A percentile compares a stretch with the other conserved stretches of the same genome.
Conservation (phyloP, 371 early-diverging fungal genomes). For the Rhizomucor miehei region DNA sequence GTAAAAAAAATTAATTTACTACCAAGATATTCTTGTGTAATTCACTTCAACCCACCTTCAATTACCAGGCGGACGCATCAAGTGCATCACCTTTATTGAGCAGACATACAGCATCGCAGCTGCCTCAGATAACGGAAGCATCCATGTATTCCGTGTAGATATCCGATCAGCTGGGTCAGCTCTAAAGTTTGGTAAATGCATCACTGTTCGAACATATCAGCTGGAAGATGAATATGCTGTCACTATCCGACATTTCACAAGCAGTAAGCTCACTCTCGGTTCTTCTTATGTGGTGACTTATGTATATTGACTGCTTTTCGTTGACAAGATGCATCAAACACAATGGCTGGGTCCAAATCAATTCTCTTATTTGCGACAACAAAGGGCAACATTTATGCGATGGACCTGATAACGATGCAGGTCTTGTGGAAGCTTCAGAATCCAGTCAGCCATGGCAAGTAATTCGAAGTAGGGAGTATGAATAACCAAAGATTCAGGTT, state of each 20-base stretch:
- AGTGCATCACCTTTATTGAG: constrained; percentile 76
- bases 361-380: constrained; percentile 79
- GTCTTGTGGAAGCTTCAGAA: constrained; percentile 63
- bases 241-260: constrained; percentile 69
- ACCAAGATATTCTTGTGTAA: too few species aligned
- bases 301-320: background rate
- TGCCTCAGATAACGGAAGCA: constrained; percentile 81
- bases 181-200: constrained; percentile 62
- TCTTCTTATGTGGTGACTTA: too few species aligned
- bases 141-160: constrained; percentile 73
- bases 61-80: constrained; percentile 69
- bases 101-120: constrained; percentile 79
- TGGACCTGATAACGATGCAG: constrained; percentile 76
- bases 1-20: too few species aligned
- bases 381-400: constrained; percentile 70
- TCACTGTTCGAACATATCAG: constrained; percentile 50
- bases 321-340: constrained; percentile 36
- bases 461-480: background rate
- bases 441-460: constrained; percentile 52
- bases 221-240: constrained; percentile 69
- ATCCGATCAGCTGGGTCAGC: constrained; percentile 39
- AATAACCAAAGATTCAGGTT: too few species aligned
- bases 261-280: constrained; percentile 42
- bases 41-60: background rate
- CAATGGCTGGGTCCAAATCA: constrained; percentile 65